phyloP scores from a whole-genome alignment of 2,329 filamentous ascomycete species.

The Lachnellula subtilissima region DNA sequence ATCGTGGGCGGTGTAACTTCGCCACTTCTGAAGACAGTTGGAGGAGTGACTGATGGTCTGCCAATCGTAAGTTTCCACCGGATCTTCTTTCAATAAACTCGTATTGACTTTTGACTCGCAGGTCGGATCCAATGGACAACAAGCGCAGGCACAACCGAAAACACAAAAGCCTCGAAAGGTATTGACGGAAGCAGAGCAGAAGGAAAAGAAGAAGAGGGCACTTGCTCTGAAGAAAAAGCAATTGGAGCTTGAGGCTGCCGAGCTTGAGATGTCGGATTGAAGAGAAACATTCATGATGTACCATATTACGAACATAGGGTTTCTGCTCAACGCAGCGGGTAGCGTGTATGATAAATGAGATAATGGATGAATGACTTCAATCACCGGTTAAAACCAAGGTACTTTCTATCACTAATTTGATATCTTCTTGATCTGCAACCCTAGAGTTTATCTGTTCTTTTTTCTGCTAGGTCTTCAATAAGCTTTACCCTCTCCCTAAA shows the following conservation, averaged over 20 bases:
- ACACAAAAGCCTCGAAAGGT: conserved; percentile 10
- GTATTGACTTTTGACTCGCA: conserved; percentile 4
- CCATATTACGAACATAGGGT: not conserved
- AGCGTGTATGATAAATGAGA: no score
- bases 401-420: no score
- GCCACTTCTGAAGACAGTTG: conserved; percentile 24
- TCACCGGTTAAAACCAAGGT: no score
- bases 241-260: conserved; percentile 19
- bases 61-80: conserved; percentile 15
- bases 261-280: conserved; percentile 19
- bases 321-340: no score
- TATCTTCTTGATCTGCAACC: no score
- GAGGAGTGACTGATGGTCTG: conserved; percentile 23
- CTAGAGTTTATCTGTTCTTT: no score
- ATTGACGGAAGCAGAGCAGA: conserved; percentile 20
- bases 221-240: conserved; percentile 23
- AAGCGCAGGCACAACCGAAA: conserved; percentile 3
- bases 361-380: no score
- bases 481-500: no score
- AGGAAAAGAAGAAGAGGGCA: conserved; percentile 21
- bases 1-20: conserved; percentile 21
- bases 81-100: not conserved
- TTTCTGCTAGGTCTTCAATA: no score
- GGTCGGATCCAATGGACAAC: conserved; percentile 17
- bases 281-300: not conserved